Conservation (phyloP, 2,329 filamentous ascomycete genomes). For the Pseudogymnoascus sp. region DNA sequence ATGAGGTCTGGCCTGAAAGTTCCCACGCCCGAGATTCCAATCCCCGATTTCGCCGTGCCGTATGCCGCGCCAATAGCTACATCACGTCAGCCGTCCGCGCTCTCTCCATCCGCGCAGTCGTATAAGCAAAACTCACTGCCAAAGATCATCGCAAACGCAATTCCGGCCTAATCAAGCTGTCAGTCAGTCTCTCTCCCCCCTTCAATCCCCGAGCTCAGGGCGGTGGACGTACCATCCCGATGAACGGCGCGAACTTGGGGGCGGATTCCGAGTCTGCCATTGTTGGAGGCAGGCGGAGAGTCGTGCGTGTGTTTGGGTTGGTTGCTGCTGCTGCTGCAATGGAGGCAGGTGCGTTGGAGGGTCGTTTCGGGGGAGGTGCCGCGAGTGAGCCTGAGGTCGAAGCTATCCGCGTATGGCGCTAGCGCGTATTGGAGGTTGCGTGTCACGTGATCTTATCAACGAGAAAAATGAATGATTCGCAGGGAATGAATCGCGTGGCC, state of each 20-base stretch:
- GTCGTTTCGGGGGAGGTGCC: background rate
- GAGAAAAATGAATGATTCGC: background rate
- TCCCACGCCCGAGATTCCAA: constrained; percentile 78
- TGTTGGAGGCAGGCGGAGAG: constrained; percentile 20
- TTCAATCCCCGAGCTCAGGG: background rate
- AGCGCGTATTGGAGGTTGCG: background rate
- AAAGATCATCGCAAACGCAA: constrained; percentile 75
- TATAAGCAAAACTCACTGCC: constrained; percentile 45
- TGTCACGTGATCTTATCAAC: background rate
- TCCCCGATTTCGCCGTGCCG: constrained; percentile 80
- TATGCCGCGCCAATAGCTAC: constrained; percentile 62
- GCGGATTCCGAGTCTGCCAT: constrained; percentile 53
- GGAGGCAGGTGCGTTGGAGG: background rate
- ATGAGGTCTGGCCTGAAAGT: constrained; percentile 80
- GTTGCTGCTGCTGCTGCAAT: background rate
- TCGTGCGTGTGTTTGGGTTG: background rate
- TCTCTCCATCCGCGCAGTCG: constrained; percentile 1
- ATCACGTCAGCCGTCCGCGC: constrained; percentile 19
- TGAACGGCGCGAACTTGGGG: constrained; percentile 78
- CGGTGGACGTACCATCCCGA: constrained; percentile 65
- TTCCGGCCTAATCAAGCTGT: constrained; percentile 52
- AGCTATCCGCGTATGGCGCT: background rate
- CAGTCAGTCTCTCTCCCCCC: constrained; percentile 13
- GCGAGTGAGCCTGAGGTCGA: background rate
- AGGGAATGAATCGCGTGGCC: background rate